A percentile compares a stretch with the other conserved stretches of the same genome.
phyloP scores from a whole-genome alignment of 2,329 filamentous ascomycete genomes.

The Sporothrix protearum region DNA sequence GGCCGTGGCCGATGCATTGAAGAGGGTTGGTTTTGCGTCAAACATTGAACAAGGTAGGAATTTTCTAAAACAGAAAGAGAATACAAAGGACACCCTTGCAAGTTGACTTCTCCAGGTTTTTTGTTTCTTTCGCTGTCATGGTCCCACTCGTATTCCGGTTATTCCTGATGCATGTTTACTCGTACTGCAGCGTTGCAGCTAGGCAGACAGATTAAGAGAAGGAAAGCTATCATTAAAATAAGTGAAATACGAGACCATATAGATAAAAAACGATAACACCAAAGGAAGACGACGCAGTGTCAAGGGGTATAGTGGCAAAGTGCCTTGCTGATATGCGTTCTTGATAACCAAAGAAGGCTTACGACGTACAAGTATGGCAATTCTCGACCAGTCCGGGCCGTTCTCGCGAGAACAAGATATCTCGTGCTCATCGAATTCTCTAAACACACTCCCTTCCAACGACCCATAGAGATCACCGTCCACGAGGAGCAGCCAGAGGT shows the following conservation, averaged over 20 bases:
- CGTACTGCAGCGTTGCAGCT: constrained; percentile 5
- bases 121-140: not conserved
- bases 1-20: not conserved
- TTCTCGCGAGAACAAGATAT: not conserved
- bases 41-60: not conserved
- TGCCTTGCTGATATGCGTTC: constrained; percentile 7
- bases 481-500: not conserved
- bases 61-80: not conserved
- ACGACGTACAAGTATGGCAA: no score
- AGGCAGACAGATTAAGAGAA: constrained; percentile 9
- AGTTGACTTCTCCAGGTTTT: not conserved
- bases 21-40: not conserved
- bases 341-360: not conserved
- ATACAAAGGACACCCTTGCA: not conserved
- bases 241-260: not conserved
- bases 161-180: not conserved
- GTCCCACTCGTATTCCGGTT: not conserved
- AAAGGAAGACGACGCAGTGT: not conserved
- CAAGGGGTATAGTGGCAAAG: not conserved
- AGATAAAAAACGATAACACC: not conserved
- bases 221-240: not conserved
- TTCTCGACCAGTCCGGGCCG: not conserved
- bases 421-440: not conserved
- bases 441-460: not conserved
- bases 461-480: not conserved